phyloP scores from a whole-genome alignment of 768 basidiomycete genomes.

The Serendipita sp. region DNA sequence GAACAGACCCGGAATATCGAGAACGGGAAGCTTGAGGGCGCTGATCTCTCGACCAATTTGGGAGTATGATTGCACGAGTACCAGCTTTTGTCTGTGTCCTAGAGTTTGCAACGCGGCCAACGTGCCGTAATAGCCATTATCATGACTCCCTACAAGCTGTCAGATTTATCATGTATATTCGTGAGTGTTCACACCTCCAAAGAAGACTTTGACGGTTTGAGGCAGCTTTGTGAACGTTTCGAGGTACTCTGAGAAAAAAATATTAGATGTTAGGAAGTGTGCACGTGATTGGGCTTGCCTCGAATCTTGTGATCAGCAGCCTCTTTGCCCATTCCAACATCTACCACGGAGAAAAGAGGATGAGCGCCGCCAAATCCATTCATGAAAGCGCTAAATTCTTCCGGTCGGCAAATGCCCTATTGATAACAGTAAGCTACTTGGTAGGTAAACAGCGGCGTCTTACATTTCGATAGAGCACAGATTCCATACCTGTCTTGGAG shows the following conservation, averaged over 20 bases:
- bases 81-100: constrained; percentile 46
- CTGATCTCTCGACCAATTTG: constrained; percentile 44
- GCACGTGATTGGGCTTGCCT: constrained; percentile 25
- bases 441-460: not conserved
- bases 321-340: constrained; percentile 57
- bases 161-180: not conserved
- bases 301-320: constrained; percentile 63
- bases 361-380: constrained; percentile 55
- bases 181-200: constrained; percentile 33
- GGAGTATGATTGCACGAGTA: constrained; percentile 45
- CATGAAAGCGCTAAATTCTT: constrained; percentile 46
- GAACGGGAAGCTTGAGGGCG: constrained; percentile 37
- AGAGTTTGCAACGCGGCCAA: constrained; percentile 50
- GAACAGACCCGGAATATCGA: constrained; percentile 44
- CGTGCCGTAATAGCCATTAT: constrained; percentile 51
- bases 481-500: not conserved
- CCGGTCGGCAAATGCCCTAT: constrained; percentile 10
- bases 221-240: constrained; percentile 48
- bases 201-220: constrained; percentile 49
- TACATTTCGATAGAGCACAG: not conserved
- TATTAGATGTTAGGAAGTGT: not conserved
- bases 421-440: not conserved
- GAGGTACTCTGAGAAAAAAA: constrained; percentile 38
- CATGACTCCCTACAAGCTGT: constrained; percentile 40
- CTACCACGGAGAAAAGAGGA: constrained; percentile 50